Percentiles rank a stretch among this genome's conserved stretches.
Conservation (phyloP, 2,329 filamentous ascomycete genomes). For the Macroventuria anomochaeta region DNA sequence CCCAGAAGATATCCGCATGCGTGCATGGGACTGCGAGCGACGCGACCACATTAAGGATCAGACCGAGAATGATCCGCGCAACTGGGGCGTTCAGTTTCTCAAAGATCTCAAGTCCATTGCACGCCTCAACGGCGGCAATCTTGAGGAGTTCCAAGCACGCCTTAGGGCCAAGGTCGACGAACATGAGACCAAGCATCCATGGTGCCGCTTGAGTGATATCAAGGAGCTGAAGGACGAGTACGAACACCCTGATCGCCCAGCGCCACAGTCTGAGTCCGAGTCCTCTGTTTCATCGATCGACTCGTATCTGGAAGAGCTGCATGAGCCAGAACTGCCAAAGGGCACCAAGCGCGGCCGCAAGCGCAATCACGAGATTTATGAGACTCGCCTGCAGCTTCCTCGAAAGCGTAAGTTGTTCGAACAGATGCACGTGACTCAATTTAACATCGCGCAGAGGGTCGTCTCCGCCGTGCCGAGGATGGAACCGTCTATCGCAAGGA, state of each 20-base stretch:
- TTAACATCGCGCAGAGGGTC: conserved; percentile 24
- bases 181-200: conserved; percentile 41
- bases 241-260: conserved; percentile 25
- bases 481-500: conserved; percentile 36
- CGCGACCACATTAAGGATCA: conserved; percentile 44
- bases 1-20: conserved; percentile 46
- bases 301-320: conserved; percentile 40
- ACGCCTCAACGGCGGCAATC: conserved; percentile 35
- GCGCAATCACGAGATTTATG: conserved; percentile 38
- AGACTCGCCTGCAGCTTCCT: conserved; percentile 33
- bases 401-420: conserved; percentile 30
- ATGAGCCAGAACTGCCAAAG: conserved; percentile 32
- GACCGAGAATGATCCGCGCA: conserved; percentile 44
- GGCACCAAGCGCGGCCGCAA: conserved; percentile 27
- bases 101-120: conserved; percentile 43
- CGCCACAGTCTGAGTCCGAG: conserved; percentile 13
- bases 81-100: conserved; percentile 48
- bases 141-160: conserved; percentile 35
- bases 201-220: conserved; percentile 40
- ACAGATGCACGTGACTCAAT: too few species aligned
- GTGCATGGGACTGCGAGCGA: conserved; percentile 45
- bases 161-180: conserved; percentile 33
- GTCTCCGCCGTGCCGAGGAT: conserved; percentile 38
- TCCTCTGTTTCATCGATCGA: conserved; percentile 33
- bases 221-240: conserved; percentile 41